phyloP scores from a whole-genome alignment of 257 asterid genomes.

The Penstemon davidsonii region DNA sequence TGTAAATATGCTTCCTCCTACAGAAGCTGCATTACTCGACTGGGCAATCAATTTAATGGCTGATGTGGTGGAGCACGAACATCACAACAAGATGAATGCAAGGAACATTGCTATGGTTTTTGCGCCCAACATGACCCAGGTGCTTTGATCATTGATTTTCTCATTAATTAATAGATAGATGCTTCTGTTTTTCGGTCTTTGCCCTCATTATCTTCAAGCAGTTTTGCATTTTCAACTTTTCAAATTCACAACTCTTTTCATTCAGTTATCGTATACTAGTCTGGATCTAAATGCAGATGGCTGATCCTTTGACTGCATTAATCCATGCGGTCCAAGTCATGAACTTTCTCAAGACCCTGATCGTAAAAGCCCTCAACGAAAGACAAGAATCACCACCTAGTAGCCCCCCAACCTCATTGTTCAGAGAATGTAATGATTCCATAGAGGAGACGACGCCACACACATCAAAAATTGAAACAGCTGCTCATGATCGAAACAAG shows the following conservation, averaged over 20 bases:
- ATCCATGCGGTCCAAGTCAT: constrained; percentile 95
- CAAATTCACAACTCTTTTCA: neutral
- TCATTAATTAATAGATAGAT: neutral
- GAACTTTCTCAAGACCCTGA: constrained; percentile 77
- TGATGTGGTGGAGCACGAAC: constrained; percentile 62
- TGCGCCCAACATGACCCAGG: constrained; percentile 96
- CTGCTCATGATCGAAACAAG: neutral
- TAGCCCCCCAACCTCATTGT: constrained; percentile 13
- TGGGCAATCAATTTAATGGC: constrained; percentile 87
- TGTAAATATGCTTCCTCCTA: constrained; percentile 58
- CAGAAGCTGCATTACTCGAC: constrained; percentile 68
- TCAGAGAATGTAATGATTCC: constrained; percentile 32
- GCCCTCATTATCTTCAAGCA: neutral
- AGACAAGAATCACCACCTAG: constrained; percentile 37
- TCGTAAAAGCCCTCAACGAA: constrained; percentile 48
- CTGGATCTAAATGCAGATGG: constrained; percentile 61
- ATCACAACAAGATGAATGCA: constrained; percentile 76
- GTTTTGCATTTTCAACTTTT: neutral
- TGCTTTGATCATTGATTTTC: constrained; percentile 14
- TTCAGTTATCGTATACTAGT: neutral
- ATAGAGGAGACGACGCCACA: neutral
- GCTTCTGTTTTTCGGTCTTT: neutral
- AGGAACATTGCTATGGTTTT: constrained; percentile 90
- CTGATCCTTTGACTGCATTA: constrained; percentile 80
- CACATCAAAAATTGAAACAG: constrained; percentile 19